These are phyloP conservation scores for Hygrophila difformis DNA, from an alignment of 257 asterid genomes.

Conservation along the genomic window DNA sequence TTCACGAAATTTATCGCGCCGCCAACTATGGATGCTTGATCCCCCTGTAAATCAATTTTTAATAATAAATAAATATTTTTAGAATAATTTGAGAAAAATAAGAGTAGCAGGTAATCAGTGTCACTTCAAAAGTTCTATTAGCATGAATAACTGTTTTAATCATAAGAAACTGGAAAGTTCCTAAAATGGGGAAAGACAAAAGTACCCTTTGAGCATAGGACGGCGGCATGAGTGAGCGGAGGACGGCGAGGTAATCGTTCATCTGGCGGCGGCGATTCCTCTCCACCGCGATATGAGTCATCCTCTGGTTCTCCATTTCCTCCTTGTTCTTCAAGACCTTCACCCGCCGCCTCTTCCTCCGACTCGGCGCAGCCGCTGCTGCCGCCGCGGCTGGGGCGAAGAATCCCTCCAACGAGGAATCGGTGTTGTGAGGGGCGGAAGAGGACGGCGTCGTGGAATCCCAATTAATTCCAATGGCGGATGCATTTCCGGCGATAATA, in stretches of 20 bases:
- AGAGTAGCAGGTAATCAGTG: too few species aligned
- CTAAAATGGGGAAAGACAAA: background rate
- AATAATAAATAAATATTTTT: background rate
- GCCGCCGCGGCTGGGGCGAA: background rate
- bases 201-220: slow-evolving; percentile 73
- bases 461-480: slow-evolving; percentile 14
- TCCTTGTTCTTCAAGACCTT: slow-evolving; percentile 55
- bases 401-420: slow-evolving; percentile 32
- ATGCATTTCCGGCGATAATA: background rate
- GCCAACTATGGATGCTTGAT: slow-evolving; percentile 89
- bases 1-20: slow-evolving; percentile 86
- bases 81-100: background rate
- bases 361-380: background rate
- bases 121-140: too few species aligned
- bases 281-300: slow-evolving; percentile 83
- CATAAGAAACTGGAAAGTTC: background rate
- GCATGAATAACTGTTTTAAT: too few species aligned
- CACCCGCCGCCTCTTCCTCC: slow-evolving; percentile 43
- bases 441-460: slow-evolving; percentile 20
- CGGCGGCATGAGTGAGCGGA: slow-evolving; percentile 75
- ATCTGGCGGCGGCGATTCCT: slow-evolving; percentile 78
- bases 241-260: slow-evolving; percentile 69
- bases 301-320: slow-evolving; percentile 71
- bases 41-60: slow-evolving; percentile 33
- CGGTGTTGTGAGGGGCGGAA: slow-evolving; percentile 12